phyloP scores from a whole-genome alignment of 768 basidiomycete genomes.

The Suillus lakei region DNA sequence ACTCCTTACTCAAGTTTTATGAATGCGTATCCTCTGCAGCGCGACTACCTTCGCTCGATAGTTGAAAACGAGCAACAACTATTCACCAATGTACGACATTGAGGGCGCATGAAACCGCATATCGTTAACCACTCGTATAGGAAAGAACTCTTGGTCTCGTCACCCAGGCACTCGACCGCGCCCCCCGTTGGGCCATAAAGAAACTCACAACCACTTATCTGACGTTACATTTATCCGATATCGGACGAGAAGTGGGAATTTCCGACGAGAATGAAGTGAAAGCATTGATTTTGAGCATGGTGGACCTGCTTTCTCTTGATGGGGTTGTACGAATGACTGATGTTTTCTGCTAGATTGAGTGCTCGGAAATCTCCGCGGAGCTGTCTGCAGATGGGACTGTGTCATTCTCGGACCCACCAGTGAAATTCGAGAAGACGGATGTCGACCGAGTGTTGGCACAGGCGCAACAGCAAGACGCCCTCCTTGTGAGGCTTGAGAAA shows the following conservation, averaged over 20 bases:
- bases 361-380: constrained; percentile 68
- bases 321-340: constrained; percentile 1
- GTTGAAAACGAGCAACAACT: constrained; percentile 57
- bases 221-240: constrained; percentile 74
- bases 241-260: constrained; percentile 52
- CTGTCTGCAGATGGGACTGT: constrained; percentile 74
- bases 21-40: constrained; percentile 66
- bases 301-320: constrained; percentile 35
- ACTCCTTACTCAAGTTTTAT: constrained; percentile 69
- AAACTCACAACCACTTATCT: constrained; percentile 85
- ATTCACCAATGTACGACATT: constrained; percentile 52
- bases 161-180: constrained; percentile 64
- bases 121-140: constrained; percentile 35
- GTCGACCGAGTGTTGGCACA: constrained; percentile 61
- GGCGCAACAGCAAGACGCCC: constrained; percentile 51
- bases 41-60: constrained; percentile 47
- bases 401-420: constrained; percentile 68
- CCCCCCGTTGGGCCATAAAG: constrained; percentile 79
- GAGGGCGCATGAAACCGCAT: background rate
- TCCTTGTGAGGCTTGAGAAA: constrained; percentile 28
- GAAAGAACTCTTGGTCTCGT: constrained; percentile 79
- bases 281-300: constrained; percentile 74
- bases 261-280: constrained; percentile 59
- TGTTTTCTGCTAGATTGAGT: constrained; percentile 60
- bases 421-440: constrained; percentile 61